Evolutionary conservation across 345 rosid species (phyloP), one percentile per base, ranked within the genome.

Genomic region (Xanthoceras sorbifolium): DNA sequence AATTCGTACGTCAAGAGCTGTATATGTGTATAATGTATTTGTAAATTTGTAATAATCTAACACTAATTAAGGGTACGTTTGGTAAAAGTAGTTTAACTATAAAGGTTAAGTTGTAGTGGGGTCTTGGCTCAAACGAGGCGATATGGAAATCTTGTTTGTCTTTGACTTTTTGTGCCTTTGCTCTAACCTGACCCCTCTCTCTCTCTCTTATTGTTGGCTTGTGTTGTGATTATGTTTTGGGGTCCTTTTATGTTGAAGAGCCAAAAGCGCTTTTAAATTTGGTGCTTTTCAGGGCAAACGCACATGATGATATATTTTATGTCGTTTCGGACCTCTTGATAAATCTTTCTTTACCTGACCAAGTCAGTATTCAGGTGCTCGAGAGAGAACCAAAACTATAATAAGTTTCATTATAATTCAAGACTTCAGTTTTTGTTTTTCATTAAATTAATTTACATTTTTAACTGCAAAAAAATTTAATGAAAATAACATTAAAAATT

Each of bases 261-360:
- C 68, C 29, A 20, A 62, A 71, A 40, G 28, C 31, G 40, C 69
- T 60, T 59, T 42, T 17, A 15, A 40, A 60, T 60, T 61, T 60
- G 64, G 42, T 18, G 66, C 25, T 55, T 73, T 81, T 10, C 36
- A 71, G 61, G 80, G 71, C 71, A 32, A 66, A 72, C 4, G 59
- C 77, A 72, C 68, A 72, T 44, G 75, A 20, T 22, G 66, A 28
- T 2, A 34, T 34, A 2, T 72, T 54, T 64, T 23, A 14, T 25
- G 15, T 60, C 67, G 25, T 59, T 8, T 28, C 15, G 54, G 64
- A 52, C 6, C 40, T 6, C 18, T 23, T 36, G 52, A 71, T 55
- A 15, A 69, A 32, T 71, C 14, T n/a, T n/a, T n/a, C n/a, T n/a
- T n/a, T 46, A 46, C 8, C 46, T 6, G 52, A 36, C 54, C 34